Conservation (phyloP, 495 filamentous ascomycete genomes). For the Penicillium steckii region DNA sequence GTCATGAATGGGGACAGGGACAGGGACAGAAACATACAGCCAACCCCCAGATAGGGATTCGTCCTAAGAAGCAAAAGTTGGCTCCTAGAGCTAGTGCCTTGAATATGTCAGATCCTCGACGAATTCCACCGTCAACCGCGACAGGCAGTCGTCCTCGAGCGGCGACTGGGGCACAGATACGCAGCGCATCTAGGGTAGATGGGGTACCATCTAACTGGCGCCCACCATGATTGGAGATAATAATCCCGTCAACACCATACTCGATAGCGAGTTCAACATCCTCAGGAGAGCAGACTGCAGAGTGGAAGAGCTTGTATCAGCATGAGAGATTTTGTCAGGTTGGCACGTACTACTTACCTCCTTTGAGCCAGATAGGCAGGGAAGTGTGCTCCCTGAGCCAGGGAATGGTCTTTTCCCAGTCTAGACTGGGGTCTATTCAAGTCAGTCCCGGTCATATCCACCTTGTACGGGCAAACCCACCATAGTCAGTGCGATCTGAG, state of each 20-base stretch:
- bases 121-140: conserved; percentile 82
- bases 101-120: conserved; percentile 87
- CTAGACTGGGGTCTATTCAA: conserved; percentile 65
- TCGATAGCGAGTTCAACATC: conserved; percentile 81
- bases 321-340: background rate
- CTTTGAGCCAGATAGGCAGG: conserved; percentile 93
- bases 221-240: conserved; percentile 91
- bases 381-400: conserved; percentile 85
- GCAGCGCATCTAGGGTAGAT: conserved; percentile 79
- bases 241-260: conserved; percentile 78
- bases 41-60: conserved; percentile 75
- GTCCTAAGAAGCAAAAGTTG: conserved; percentile 75
- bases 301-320: background rate
- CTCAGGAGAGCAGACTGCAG: conserved; percentile 65
- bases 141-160: conserved; percentile 77
- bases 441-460: background rate
- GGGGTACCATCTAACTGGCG: conserved; percentile 86
- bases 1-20: background rate
- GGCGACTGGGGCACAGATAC: conserved; percentile 86
- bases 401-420: conserved; percentile 82
- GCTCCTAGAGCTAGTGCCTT: conserved; percentile 92
- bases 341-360: conserved; percentile 37
- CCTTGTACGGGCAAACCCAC: conserved; percentile 7
- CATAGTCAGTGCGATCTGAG: conserved; percentile 32
- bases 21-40: conserved; percentile 22